Base-by-base conservation (phyloP, 2,329 filamentous ascomycete genomes). In the Phaeosphaeria sp. region DNA sequence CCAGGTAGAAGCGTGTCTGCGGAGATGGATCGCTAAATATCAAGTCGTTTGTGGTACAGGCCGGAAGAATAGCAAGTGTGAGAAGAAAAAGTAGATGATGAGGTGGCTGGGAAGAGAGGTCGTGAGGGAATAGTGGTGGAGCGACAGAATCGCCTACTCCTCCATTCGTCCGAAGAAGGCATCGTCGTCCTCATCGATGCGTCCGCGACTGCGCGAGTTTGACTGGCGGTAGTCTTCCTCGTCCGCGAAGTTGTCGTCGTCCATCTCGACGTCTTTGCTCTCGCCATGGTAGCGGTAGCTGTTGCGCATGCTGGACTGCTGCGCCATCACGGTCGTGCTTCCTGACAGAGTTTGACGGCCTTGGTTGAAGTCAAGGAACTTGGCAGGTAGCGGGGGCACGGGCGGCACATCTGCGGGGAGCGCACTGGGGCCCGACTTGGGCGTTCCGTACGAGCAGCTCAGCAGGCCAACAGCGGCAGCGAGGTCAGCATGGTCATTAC, bases 101-200 rank as follows among this genome's bases (percentile, higher is more conserved):
- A 21, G 41, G 44, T 23, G 50, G 15, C 22, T 52, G 42, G 48
- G 47, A 54, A 30, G 21, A 52, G 39, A 21, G 18, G 48, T 18
- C n/a, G 41, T 43, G 41, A n/a, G 20, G 30, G 13, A 15, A 36
- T 27, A 6, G 11, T 15, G 30, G 30, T 20, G n/a, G 41, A 7
- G 41, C 41, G n/a, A 20, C 49, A 44, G 11, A 17, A 44, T 25
- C 44, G 21, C 15, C 57, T 69, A 78, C 62, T 96, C 92, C 79
- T 99, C 95, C 94, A 98, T 98, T 67, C 88, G 87, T 56, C 93
- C 93, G 82, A 99, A 99, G 70, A 98, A 90, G 73, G 93, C 93
- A 65, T 97, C 93, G 66, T 98, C 94, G 62, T 96, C 93, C 68
- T 97, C 93, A 68, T 96, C 91, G 76, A 88, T 90, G 61, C 90